These are phyloP conservation scores for Coemansia sp. DNA, from an alignment of 192 early-diverging fungal species.

Conservation along the genomic window DNA sequence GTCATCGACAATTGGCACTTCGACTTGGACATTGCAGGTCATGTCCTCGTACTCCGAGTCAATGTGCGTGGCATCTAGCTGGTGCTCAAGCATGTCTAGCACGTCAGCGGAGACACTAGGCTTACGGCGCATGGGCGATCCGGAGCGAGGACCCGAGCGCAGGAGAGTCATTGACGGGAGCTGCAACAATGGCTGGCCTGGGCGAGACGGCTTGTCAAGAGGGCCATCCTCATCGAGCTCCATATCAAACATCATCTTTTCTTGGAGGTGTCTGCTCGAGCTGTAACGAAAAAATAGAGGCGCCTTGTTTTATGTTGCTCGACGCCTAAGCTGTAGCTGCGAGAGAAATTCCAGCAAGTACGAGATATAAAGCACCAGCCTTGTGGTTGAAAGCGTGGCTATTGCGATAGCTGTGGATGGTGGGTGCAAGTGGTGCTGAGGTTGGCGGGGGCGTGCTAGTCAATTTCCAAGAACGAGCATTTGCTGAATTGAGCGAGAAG, in stretches of 20 bases:
- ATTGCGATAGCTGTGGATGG: neutral
- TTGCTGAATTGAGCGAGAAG: constrained; percentile 4
- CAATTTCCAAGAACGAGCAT: constrained; percentile 24
- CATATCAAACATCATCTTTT: constrained; percentile 50
- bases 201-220: constrained; percentile 1
- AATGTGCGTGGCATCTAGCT: constrained; percentile 42
- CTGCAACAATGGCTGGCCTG: constrained; percentile 19
- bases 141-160: constrained; percentile 28
- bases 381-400: neutral
- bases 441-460: constrained; percentile 33
- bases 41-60: constrained; percentile 53
- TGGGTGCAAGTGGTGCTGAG: neutral
- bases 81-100: constrained; percentile 41
- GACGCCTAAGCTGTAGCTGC: constrained; percentile 16
- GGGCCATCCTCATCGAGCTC: constrained; percentile 30
- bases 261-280: neutral
- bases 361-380: constrained; percentile 4
- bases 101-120: constrained; percentile 41
- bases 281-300: neutral
- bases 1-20: constrained; percentile 50
- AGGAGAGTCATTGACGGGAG: constrained; percentile 38
- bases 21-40: constrained; percentile 33
- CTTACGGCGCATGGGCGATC: constrained; percentile 29
- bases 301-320: neutral
- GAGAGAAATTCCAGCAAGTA: constrained; percentile 26